phyloP scores from a whole-genome alignment of 176 grass and related monocot species.

The Dendrocalamus sinicus region DNA sequence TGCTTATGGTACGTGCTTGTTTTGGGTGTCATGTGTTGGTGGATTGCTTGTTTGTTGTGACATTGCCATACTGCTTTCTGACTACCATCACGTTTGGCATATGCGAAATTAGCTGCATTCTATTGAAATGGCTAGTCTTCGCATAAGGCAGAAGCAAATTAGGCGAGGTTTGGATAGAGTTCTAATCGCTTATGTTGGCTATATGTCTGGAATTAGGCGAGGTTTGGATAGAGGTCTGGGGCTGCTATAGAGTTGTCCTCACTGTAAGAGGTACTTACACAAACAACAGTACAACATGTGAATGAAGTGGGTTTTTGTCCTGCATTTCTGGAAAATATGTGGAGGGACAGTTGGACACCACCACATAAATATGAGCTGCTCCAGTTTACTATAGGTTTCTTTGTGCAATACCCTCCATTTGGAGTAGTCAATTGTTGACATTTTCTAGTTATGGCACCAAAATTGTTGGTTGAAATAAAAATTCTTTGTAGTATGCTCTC shows the following conservation, averaged over 20 bases:
- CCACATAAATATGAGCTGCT: background rate
- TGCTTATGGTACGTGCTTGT: conserved; percentile 80
- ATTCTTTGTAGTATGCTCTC: background rate
- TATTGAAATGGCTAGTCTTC: too few species aligned
- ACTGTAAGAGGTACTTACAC: background rate
- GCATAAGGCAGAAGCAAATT: too few species aligned
- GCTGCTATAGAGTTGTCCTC: background rate
- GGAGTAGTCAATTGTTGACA: conserved; percentile 15
- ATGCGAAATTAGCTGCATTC: background rate
- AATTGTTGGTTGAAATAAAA: conserved; percentile 11
- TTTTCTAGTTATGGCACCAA: conserved; percentile 30
- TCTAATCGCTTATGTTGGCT: too few species aligned
- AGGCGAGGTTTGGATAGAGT: too few species aligned
- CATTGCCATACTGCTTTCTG: background rate
- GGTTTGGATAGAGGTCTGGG: conserved; percentile 2
- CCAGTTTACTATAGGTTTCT: conserved; percentile 14
- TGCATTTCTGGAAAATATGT: background rate
- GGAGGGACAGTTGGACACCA: background rate
- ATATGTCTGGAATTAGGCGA: background rate
- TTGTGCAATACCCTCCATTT: background rate
- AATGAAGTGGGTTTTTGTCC: background rate
- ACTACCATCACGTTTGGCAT: background rate
- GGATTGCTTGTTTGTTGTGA: conserved; percentile 8
- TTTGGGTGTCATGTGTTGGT: conserved; percentile 2
- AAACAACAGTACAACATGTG: background rate